phyloP scores from a whole-genome alignment of 768 basidiomycete species.

The Phaffia tasmanica region DNA sequence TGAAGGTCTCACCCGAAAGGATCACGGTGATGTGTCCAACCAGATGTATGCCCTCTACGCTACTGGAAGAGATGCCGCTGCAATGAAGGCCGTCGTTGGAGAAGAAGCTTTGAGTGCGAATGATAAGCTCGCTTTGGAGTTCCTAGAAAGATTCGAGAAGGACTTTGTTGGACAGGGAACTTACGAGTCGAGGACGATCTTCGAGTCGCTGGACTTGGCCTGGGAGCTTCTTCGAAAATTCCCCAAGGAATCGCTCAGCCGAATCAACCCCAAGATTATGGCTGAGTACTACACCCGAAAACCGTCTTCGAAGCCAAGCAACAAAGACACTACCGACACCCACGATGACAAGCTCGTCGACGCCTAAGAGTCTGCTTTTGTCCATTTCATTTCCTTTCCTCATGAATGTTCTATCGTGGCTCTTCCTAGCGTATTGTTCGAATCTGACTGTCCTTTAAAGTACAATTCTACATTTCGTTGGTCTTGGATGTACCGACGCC shows the following conservation, averaged over 20 bases:
- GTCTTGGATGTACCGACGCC: too few relatives aligned
- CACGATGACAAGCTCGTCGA: conserved; percentile 5
- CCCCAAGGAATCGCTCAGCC: conserved; percentile 96
- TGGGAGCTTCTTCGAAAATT: conserved; percentile 96
- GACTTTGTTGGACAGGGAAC: conserved; percentile 97
- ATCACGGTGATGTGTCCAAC: conserved; percentile 98
- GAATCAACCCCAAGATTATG: conserved; percentile 70
- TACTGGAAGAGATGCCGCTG: conserved; percentile 81
- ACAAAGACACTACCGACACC: conserved; percentile 22
- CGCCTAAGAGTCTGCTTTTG: neutral
- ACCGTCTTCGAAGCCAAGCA: conserved; percentile 11
- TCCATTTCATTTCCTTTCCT: too few relatives aligned
- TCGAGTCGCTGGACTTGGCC: conserved; percentile 91
- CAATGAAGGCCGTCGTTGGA: conserved; percentile 99
- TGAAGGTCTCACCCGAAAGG: conserved; percentile 90
- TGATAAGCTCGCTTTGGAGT: conserved; percentile 93
- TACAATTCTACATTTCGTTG: too few relatives aligned
- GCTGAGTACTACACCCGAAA: conserved; percentile 31
- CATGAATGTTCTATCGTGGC: too few relatives aligned
- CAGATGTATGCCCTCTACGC: conserved; percentile 91
- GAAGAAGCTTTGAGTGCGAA: conserved; percentile 91
- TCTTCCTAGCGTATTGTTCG: too few relatives aligned
- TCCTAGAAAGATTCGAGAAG: conserved; percentile 93
- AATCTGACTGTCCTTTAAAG: too few relatives aligned
- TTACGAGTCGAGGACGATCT: conserved; percentile 90